A percentile compares a stretch with the other conserved stretches of the same genome.
Conservation (phyloP, 75 land plant genomes). For the Chamaecyparis obtusa region DNA sequence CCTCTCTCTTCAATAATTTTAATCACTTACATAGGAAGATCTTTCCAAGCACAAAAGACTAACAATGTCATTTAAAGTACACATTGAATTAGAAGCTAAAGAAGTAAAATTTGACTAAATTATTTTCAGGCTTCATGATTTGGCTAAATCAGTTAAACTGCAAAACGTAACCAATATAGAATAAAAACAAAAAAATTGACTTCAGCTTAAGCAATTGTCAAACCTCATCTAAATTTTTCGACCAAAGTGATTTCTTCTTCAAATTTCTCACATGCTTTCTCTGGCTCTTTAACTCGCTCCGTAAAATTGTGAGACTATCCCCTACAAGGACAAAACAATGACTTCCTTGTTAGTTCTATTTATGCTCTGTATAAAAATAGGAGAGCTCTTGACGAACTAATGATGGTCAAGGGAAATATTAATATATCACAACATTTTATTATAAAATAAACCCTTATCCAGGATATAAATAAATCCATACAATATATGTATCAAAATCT, state of each 20-base stretch:
- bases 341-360: conserved; percentile 7
- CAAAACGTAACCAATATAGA: not conserved
- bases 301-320: conserved; percentile 63
- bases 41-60: not conserved
- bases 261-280: conserved; percentile 76
- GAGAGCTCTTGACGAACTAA: not conserved
- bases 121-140: not conserved
- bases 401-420: not conserved
- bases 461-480: not conserved
- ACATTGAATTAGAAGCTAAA: not conserved
- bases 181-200: not conserved
- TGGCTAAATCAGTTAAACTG: not conserved
- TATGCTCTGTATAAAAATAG: not conserved
- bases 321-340: conserved; percentile 36
- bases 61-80: not conserved
- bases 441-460: not conserved
- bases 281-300: conserved; percentile 75
- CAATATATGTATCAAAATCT: not conserved
- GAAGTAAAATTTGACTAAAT: not conserved
- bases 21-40: not conserved
- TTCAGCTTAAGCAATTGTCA: not conserved
- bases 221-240: conserved; percentile 89
- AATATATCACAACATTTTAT: not conserved
- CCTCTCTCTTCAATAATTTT: not conserved
- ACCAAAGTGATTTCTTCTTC: conserved; percentile 91